Percentiles rank a stretch among this genome's conserved stretches.
phyloP scores from a whole-genome alignment of 306 rosid species.

The Cucumis sativus region DNA sequence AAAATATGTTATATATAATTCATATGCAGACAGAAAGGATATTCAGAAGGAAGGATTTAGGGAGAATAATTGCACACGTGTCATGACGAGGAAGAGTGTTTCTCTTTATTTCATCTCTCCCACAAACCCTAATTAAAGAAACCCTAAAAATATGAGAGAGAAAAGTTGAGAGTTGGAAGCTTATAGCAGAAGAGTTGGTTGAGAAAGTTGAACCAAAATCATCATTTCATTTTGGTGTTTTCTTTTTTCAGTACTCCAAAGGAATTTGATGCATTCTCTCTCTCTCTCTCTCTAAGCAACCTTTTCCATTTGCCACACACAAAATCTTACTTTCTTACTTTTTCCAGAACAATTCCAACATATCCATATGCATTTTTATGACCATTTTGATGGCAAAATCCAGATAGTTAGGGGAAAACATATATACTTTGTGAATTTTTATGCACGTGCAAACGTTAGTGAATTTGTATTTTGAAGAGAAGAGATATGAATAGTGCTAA shows the following conservation, averaged over 20 bases:
- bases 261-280: conserved; percentile 64
- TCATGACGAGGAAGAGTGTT: conserved; percentile 28
- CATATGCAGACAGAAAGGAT: conserved; percentile 72
- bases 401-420: no score
- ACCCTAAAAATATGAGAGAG: conserved; percentile 25
- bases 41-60: conserved; percentile 50
- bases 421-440: no score
- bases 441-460: no score
- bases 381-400: no score
- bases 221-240: not conserved
- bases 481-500: no score
- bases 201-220: conserved; percentile 64
- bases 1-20: not conserved
- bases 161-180: conserved; percentile 82
- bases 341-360: not conserved
- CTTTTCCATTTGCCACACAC: conserved; percentile 4
- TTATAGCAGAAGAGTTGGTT: conserved; percentile 45
- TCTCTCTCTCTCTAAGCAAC: not conserved
- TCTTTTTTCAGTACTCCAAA: conserved; percentile 11
- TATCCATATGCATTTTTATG: not conserved
- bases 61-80: conserved; percentile 52
- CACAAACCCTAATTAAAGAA: not conserved
- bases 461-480: no score
- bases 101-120: conserved; percentile 1
- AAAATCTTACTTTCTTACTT: not conserved